Evolutionary conservation across 495 filamentous ascomycete genomes (phyloP).

Genomic region (Penicillium flavigenum): DNA sequence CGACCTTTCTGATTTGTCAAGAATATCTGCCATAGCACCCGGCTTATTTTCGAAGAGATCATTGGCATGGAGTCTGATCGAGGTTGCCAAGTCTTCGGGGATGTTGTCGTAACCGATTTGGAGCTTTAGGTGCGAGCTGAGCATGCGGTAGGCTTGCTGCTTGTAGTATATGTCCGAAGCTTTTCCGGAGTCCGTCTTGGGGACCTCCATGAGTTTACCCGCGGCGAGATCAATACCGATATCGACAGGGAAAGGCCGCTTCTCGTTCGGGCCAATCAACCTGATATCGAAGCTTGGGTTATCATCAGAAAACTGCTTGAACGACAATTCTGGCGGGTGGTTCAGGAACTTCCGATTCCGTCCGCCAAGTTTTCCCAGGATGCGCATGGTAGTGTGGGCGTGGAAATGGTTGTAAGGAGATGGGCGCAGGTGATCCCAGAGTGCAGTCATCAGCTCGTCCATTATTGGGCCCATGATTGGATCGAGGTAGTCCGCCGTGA

Average conservation of each 20-base stretch:
- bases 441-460: constrained; percentile 93
- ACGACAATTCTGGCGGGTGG: constrained; percentile 75
- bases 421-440: constrained; percentile 92
- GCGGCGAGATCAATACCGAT: constrained; percentile 88
- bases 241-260: constrained; percentile 80
- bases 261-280: constrained; percentile 81
- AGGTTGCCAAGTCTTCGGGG: constrained; percentile 81
- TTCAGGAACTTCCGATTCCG: constrained; percentile 94
- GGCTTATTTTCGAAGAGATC: constrained; percentile 73
- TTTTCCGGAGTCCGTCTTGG: constrained; percentile 62
- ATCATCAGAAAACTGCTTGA: constrained; percentile 84
- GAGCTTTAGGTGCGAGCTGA: constrained; percentile 84
- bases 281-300: constrained; percentile 79
- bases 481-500: constrained; percentile 96
- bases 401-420: constrained; percentile 95
- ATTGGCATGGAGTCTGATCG: constrained; percentile 83
- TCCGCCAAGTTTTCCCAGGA: constrained; percentile 94
- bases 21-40: constrained; percentile 57
- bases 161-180: constrained; percentile 86
- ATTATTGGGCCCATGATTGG: constrained; percentile 99
- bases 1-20: constrained; percentile 68
- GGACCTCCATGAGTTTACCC: constrained; percentile 75
- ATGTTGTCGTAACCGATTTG: constrained; percentile 83
- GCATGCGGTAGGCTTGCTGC: constrained; percentile 81
- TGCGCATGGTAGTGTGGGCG: constrained; percentile 97